A percentile compares a stretch with the other conserved stretches of the same genome.
phyloP scores from a whole-genome alignment of 441 rosid genomes.

The Biscutella laevigata region DNA sequence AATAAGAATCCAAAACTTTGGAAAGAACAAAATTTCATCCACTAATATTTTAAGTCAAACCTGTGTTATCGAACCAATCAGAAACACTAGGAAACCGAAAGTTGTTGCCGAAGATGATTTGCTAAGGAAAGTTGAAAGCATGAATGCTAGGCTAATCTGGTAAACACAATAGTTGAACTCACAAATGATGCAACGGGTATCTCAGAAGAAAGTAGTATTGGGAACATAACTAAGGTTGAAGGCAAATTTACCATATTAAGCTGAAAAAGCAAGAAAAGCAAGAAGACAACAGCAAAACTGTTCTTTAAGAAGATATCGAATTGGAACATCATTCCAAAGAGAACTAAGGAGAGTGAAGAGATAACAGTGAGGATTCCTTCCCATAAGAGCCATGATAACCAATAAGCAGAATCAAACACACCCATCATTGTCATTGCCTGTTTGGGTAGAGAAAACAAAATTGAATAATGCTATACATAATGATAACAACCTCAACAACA shows the following conservation, averaged over 20 bases:
- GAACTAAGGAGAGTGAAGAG: constrained; percentile 66
- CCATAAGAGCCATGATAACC: constrained; percentile 93
- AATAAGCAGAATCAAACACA: constrained; percentile 77
- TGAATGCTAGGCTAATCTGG: constrained; percentile 71
- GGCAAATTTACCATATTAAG: constrained; percentile 66
- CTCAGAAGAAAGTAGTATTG: not conserved
- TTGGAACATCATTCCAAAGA: constrained; percentile 86
- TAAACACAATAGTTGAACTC: constrained; percentile 17
- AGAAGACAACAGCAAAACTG: constrained; percentile 53
- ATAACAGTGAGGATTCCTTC: constrained; percentile 54
- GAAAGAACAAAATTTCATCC: not conserved
- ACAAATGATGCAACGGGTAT: no score
- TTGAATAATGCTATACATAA: not conserved
- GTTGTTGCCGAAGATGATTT: constrained; percentile 77
- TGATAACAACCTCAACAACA: not conserved
- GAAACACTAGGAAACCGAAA: constrained; percentile 70
- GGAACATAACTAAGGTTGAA: no score
- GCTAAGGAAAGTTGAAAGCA: constrained; percentile 65
- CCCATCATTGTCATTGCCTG: constrained; percentile 91
- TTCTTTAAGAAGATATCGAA: constrained; percentile 80
- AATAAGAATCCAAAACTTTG: no score
- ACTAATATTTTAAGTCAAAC: constrained; percentile 31
- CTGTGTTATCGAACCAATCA: constrained; percentile 76
- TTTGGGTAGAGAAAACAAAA: not conserved
- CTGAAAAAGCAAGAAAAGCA: constrained; percentile 74